Evolutionary conservation across 1,284 basidiomycete genomes (phyloP).

Genomic region (Tetrapyrgos nigripes): DNA sequence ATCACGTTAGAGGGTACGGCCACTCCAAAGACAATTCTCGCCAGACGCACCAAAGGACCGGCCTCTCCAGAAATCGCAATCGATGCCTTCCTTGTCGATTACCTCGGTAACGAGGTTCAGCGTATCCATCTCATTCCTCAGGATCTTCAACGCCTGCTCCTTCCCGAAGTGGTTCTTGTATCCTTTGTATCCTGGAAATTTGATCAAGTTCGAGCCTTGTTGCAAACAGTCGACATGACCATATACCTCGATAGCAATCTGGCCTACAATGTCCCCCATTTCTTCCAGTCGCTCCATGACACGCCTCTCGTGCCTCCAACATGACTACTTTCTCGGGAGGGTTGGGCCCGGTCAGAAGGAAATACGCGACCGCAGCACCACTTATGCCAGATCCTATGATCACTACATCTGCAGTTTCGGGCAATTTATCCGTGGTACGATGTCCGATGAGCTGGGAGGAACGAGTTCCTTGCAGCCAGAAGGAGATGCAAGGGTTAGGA

Average conservation of each 20-base stretch:
- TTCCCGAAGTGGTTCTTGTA: constrained; percentile 32
- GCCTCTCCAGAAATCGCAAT: constrained; percentile 38
- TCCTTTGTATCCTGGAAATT: constrained; percentile 29
- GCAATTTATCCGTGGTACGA: constrained; percentile 28
- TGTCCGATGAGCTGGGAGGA: constrained; percentile 28
- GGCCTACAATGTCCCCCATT: constrained; percentile 35
- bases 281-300: constrained; percentile 26
- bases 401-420: constrained; percentile 24
- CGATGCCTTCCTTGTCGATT: constrained; percentile 31
- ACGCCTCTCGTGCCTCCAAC: constrained; percentile 26
- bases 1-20: no score
- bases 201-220: background rate
- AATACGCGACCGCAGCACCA: constrained; percentile 29
- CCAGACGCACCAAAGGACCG: constrained; percentile 21
- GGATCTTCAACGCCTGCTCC: constrained; percentile 35
- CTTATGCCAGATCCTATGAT: constrained; percentile 36
- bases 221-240: background rate
- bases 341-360: constrained; percentile 23
- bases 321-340: constrained; percentile 22
- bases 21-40: no score
- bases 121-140: constrained; percentile 36
- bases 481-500: constrained; percentile 29
- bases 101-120: constrained; percentile 28
- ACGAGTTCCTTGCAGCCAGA: constrained; percentile 31
- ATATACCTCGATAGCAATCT: constrained; percentile 32